Evolutionary conservation across 257 asterid species (phyloP).

Genomic region (Sherardia arvensis): DNA sequence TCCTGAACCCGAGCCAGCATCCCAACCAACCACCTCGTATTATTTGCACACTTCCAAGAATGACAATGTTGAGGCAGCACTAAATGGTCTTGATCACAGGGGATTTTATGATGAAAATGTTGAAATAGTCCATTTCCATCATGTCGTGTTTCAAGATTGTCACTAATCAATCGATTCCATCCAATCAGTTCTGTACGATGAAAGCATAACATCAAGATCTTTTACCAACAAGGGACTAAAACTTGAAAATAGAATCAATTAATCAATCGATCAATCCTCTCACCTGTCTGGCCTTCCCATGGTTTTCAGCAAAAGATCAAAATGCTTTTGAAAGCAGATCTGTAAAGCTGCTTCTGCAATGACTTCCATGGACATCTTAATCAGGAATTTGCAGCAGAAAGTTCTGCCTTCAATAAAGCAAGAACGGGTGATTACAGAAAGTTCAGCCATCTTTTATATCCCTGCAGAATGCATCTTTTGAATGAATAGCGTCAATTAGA

Average conservation of each 20-base stretch:
- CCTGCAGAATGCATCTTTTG: constrained; percentile 28
- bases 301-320: constrained; percentile 2
- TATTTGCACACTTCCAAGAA: background rate
- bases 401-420: background rate
- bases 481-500: constrained; percentile 49
- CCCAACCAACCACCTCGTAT: background rate
- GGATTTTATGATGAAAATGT: background rate
- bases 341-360: background rate
- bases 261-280: background rate
- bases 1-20: background rate
- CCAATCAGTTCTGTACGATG: background rate
- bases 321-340: background rate
- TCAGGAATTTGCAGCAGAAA: background rate
- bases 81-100: background rate
- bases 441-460: constrained; percentile 13
- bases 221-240: background rate
- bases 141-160: background rate
- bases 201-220: background rate
- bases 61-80: background rate
- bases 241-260: background rate
- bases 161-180: background rate
- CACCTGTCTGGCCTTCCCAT: constrained; percentile 5
- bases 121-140: background rate
- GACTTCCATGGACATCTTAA: constrained; percentile 6
- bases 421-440: background rate